Evolutionary conservation across 805 yeast genomes (phyloP), one percentile per base, ranked within the genome.

Genomic region (Candida ponderosae): DNA sequence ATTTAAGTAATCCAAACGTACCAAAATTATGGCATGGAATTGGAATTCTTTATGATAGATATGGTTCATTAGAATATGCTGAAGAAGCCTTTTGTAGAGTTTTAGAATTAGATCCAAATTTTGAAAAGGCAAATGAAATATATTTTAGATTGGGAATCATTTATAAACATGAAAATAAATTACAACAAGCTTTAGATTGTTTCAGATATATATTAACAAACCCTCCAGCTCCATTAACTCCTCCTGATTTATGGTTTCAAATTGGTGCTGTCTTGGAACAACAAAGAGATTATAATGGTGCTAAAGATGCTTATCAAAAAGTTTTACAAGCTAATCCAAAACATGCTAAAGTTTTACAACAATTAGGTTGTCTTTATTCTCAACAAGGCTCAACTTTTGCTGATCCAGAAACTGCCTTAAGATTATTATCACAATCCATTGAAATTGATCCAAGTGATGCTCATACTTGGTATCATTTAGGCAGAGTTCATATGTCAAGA

Each of bases 1-100:
- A 87, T 57, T 65, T 89, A 55, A 86, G 84, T 45, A 90, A 93
- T 54, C 94, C 96, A 33, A 86, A 87, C 48, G 97, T 89, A 38
- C 97, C 97, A 39, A 88, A 88, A 57, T 73, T 93, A 48, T 93
- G 98, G 98, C 97, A 93, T 61, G 98, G 98, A 0, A 90, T 93
- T 46, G 98, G 98, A 27, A 93, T 93, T 41, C 70, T 93, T 42
- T 93, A 93, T 59, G 98, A 93, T 60, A 71, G 98, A 37, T 93
- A 93, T 59, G 98, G 97, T 20, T 84, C 95, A 5, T 65, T 90
- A 45, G 97, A 90, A 63, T 93, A 90, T 53, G 98, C 98, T 4
- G 98, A 93, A 60, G 98, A 93, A 61, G 97, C 98, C 4, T 90
- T 93, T 64, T 94, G 94, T 31, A 79, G 95, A 50, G 98, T 93